These are phyloP conservation scores for Ophiostoma angusticollis DNA, from an alignment of 2,329 filamentous ascomycete species.

Conservation along the genomic window DNA sequence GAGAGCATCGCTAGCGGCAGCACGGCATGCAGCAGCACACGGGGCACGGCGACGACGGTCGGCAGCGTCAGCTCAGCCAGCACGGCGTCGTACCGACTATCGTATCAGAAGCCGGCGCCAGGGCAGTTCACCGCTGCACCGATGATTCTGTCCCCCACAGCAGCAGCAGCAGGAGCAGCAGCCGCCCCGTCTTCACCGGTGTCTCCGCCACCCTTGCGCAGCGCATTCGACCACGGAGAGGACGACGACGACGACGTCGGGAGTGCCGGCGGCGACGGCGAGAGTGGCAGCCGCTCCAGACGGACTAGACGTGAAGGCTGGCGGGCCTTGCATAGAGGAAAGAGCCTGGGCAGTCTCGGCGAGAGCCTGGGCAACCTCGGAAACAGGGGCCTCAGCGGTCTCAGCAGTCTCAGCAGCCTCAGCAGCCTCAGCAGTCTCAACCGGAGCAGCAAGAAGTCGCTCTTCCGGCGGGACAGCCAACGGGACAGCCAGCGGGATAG, in stretches of 20 bases:
- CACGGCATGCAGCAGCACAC: background rate
- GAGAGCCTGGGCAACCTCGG: too few relatives aligned
- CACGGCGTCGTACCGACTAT: slow-evolving; percentile 3
- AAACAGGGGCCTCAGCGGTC: too few relatives aligned
- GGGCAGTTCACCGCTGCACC: too few relatives aligned
- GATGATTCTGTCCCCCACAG: too few relatives aligned
- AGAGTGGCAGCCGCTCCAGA: background rate
- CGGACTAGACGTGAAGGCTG: slow-evolving; percentile 5
- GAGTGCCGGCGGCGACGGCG: background rate
- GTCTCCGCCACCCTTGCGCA: slow-evolving; percentile 1
- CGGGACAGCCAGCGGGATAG: background rate
- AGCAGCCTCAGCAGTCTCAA: too few relatives aligned
- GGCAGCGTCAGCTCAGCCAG: slow-evolving; percentile 6
- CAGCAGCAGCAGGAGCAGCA: background rate
- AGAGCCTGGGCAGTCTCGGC: too few relatives aligned
- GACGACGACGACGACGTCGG: slow-evolving; percentile 7
- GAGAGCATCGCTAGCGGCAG: slow-evolving; percentile 9
- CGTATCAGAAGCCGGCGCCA: background rate
- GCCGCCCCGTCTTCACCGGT: background rate
- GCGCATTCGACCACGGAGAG: slow-evolving; percentile 15
- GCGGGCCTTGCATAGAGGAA: slow-evolving; percentile 1
- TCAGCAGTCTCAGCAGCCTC: too few relatives aligned
- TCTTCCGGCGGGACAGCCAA: slow-evolving; percentile 1
- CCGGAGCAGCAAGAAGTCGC: too few relatives aligned
- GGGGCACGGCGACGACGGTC: background rate